A percentile compares a stretch with the other conserved stretches of the same genome.
Conservation (phyloP, 306 rosid genomes). For the Fragaria vesca region DNA sequence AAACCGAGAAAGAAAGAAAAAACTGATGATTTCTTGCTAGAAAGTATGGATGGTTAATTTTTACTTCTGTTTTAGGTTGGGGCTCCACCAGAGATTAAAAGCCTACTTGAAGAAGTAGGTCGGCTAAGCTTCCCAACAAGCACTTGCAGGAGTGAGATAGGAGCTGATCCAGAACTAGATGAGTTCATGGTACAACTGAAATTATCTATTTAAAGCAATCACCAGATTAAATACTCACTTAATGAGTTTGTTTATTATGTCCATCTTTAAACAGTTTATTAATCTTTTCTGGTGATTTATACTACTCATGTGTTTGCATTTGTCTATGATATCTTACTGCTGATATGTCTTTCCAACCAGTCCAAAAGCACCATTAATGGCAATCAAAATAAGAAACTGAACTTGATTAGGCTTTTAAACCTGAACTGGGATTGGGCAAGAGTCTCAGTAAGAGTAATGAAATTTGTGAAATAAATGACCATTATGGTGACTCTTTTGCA, state of each 20-base stretch:
- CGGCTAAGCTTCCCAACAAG: constrained; percentile 34
- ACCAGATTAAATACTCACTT: background rate
- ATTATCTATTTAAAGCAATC: background rate
- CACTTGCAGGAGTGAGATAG: constrained; percentile 43
- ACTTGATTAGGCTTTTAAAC: background rate
- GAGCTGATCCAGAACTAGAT: constrained; percentile 89
- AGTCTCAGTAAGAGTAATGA: background rate
- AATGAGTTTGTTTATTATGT: too few species aligned
- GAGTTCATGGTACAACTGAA: constrained; percentile 57
- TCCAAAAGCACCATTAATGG: background rate
- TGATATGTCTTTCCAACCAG: background rate
- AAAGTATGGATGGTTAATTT: background rate
- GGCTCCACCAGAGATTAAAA: constrained; percentile 65
- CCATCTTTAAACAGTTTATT: background rate
- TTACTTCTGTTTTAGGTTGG: constrained; percentile 48
- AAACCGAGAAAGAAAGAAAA: background rate
- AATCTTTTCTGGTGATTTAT: background rate
- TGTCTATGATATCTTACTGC: background rate
- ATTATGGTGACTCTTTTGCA: background rate
- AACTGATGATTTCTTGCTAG: background rate
- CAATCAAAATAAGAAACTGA: background rate
- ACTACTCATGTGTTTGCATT: background rate
- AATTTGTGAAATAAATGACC: background rate
- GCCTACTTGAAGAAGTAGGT: constrained; percentile 57
- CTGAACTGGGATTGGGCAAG: background rate